These are phyloP conservation scores for Skeletonema marinoi DNA, from an alignment of 108 stramenopile species.

Conservation along the genomic window DNA sequence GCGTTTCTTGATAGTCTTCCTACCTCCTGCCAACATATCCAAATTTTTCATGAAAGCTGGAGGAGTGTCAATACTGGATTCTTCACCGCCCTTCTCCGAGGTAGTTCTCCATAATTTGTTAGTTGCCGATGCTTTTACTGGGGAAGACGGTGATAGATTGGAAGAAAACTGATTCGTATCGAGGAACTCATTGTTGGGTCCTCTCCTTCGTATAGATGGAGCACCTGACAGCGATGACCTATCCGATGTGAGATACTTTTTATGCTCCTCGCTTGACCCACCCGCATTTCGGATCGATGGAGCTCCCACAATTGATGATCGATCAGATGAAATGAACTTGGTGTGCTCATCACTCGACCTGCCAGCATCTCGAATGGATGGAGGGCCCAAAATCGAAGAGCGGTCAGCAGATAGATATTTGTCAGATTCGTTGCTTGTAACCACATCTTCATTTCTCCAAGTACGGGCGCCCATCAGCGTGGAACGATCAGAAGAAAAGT, in stretches of 20 bases:
- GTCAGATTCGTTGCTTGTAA: not conserved
- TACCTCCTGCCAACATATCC: not conserved
- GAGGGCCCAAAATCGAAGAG: not conserved
- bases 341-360: not conserved
- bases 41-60: slow-evolving; percentile 3
- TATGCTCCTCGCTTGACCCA: not conserved
- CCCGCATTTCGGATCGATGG: not conserved
- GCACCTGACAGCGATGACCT: not conserved
- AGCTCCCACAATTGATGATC: not conserved
- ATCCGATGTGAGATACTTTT: not conserved
- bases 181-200: not conserved
- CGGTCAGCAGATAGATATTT: not conserved
- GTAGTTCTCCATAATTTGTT: not conserved
- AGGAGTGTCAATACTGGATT: slow-evolving; percentile 1
- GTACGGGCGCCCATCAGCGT: slow-evolving; percentile 5
- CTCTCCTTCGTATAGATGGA: not conserved
- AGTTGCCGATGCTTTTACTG: not conserved
- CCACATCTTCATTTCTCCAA: slow-evolving; percentile 1
- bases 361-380: not conserved
- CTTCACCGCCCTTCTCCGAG: not conserved
- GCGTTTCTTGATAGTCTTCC: not conserved
- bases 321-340: not conserved
- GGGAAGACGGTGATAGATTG: not conserved
- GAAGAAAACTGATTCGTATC: slow-evolving; percentile 6
- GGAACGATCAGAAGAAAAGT: not conserved